phyloP scores from a whole-genome alignment of 1,139 yeast species.

The Martiniozyma asiatica region DNA sequence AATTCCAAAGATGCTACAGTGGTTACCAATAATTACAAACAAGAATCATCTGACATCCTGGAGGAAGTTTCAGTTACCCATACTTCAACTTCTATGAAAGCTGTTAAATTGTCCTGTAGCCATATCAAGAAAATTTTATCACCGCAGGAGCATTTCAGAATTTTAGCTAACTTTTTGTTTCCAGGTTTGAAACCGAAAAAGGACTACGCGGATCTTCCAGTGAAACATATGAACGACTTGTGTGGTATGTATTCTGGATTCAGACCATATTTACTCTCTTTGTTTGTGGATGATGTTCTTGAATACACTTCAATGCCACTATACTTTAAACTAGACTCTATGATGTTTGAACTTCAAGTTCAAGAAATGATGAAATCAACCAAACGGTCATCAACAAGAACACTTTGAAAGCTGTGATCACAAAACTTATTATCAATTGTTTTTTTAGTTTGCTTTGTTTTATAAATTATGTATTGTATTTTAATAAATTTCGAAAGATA shows the following conservation, averaged over 20 bases:
- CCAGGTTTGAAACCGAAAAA: slow-evolving; percentile 8
- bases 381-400: too few relatives aligned
- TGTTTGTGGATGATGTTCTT: slow-evolving; percentile 12
- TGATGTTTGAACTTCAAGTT: slow-evolving; percentile 16
- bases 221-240: slow-evolving; percentile 4
- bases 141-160: slow-evolving; percentile 9
- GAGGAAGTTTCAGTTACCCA: too few relatives aligned
- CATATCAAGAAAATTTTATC: slow-evolving; percentile 10
- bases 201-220: slow-evolving; percentile 3
- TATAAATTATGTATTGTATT: too few relatives aligned
- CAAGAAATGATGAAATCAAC: too few relatives aligned
- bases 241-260: slow-evolving; percentile 13
- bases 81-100: too few relatives aligned
- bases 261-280: slow-evolving; percentile 12
- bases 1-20: too few relatives aligned
- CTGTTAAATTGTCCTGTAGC: slow-evolving; percentile 9
- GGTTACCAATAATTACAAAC: too few relatives aligned
- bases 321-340: slow-evolving; percentile 13
- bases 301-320: slow-evolving; percentile 14
- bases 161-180: slow-evolving; percentile 11
- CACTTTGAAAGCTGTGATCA: too few relatives aligned
- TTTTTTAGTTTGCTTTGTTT: too few relatives aligned
- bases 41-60: too few relatives aligned
- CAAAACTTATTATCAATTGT: too few relatives aligned
- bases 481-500: too few relatives aligned